A percentile compares a stretch with the other conserved stretches of the same genome.
Evolutionary conservation across 495 filamentous ascomycete genomes (phyloP).

Genomic region (Trichocladium antarcticum): DNA sequence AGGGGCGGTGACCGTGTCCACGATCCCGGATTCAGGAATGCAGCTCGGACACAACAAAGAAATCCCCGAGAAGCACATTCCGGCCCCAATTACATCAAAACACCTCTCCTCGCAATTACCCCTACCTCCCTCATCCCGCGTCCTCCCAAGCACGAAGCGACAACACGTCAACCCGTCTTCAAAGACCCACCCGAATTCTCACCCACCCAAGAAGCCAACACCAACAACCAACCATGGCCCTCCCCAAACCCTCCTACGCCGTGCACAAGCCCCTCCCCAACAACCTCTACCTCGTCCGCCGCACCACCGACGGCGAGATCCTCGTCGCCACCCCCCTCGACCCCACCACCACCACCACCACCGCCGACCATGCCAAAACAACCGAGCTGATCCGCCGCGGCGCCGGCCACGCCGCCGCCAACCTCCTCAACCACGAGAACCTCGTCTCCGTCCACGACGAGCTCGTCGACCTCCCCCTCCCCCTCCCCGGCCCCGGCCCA

Average conservation of each 20-base stretch:
- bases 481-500: not conserved
- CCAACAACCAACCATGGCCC: not conserved
- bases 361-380: not conserved
- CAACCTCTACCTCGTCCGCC: conserved; percentile 15
- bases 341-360: not conserved
- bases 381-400: conserved; percentile 2
- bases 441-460: conserved; percentile 27
- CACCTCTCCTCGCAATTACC: too few species aligned
- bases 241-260: conserved; percentile 5
- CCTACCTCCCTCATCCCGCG: too few species aligned
- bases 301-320: conserved; percentile 16
- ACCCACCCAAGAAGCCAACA: not conserved
- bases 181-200: not conserved
- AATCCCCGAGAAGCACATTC: not conserved
- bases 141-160: not conserved
- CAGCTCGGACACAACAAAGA: not conserved
- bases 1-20: not conserved
- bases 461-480: conserved; percentile 6
- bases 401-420: conserved; percentile 8
- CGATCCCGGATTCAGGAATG: not conserved
- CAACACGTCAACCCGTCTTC: not conserved
- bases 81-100: too few species aligned
- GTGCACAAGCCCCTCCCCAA: conserved; percentile 8
- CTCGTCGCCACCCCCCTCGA: conserved; percentile 13
- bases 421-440: conserved; percentile 36